A percentile compares a stretch with the other conserved stretches of the same genome.
Conservation (phyloP, 73 alveolate species). For the Breviolum minutum region DNA sequence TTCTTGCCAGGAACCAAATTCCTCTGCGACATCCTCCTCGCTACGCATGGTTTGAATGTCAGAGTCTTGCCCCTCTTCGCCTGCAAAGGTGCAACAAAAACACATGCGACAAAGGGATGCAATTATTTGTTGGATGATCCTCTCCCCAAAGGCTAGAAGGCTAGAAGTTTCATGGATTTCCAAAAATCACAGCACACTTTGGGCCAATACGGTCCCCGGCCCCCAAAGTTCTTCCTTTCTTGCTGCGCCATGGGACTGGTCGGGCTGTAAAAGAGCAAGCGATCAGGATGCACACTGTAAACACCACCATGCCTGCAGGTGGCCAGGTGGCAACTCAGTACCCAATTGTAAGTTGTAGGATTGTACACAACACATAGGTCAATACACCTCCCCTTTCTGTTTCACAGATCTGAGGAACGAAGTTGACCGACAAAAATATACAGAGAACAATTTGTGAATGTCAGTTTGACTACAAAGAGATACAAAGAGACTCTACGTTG, state of each 20-base stretch:
- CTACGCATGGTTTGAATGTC: slow-evolving; percentile 85
- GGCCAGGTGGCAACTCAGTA: too few species aligned
- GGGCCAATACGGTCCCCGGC: neutral
- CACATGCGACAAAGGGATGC: neutral
- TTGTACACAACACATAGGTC: too few species aligned
- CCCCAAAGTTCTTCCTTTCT: neutral
- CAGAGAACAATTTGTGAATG: neutral
- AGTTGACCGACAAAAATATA: neutral
- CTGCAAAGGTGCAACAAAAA: neutral
- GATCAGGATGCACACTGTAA: slow-evolving; percentile 58
- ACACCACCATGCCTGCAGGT: slow-evolving; percentile 71
- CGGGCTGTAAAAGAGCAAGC: slow-evolving; percentile 77
- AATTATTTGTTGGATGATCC: neutral
- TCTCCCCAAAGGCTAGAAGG: neutral
- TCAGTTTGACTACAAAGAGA: neutral
- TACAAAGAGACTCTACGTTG: neutral
- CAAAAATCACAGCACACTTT: neutral
- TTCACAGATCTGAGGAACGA: neutral
- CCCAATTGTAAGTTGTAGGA: too few species aligned
- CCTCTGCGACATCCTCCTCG: slow-evolving; percentile 51
- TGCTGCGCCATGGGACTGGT: slow-evolving; percentile 18
- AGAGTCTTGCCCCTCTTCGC: slow-evolving; percentile 88
- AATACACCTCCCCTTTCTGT: neutral
- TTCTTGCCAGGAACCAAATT: slow-evolving; percentile 76
- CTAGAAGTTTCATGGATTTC: neutral